phyloP scores from a whole-genome alignment of 805 yeast genomes.

The Metschnikowia hibisci region DNA sequence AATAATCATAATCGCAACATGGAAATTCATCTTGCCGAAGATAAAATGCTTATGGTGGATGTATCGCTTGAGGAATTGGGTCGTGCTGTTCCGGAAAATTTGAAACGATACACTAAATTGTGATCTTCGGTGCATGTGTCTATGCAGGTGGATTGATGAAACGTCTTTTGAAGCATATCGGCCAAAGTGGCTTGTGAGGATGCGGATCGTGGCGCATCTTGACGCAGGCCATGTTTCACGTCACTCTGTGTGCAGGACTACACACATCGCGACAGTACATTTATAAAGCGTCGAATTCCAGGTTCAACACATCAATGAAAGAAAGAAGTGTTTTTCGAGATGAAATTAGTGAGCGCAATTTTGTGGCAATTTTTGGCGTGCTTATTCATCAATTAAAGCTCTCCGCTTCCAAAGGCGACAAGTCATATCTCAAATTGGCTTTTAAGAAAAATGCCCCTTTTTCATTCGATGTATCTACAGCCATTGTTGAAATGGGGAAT shows the following conservation, averaged over 20 bases:
- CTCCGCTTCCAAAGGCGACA: slow-evolving; percentile 8
- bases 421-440: background rate
- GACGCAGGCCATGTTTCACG: background rate
- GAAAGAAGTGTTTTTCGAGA: background rate
- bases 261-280: background rate
- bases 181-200: background rate
- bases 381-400: slow-evolving; percentile 38
- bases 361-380: slow-evolving; percentile 57
- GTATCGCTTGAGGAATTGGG: slow-evolving; percentile 50
- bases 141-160: background rate
- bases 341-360: slow-evolving; percentile 47
- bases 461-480: slow-evolving; percentile 51
- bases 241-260: background rate
- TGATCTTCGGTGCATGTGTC: slow-evolving; percentile 5
- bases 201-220: background rate
- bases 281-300: no score
- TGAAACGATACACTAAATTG: slow-evolving; percentile 13
- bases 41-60: slow-evolving; percentile 49
- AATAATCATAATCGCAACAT: slow-evolving; percentile 28
- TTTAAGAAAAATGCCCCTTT: slow-evolving; percentile 40
- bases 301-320: no score
- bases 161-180: background rate
- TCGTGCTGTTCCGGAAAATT: slow-evolving; percentile 16
- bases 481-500: slow-evolving; percentile 47
- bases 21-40: slow-evolving; percentile 37